These are phyloP conservation scores for Fusarium sp. DNA, from an alignment of 2,329 filamentous ascomycete genomes.

Conservation along the genomic window DNA sequence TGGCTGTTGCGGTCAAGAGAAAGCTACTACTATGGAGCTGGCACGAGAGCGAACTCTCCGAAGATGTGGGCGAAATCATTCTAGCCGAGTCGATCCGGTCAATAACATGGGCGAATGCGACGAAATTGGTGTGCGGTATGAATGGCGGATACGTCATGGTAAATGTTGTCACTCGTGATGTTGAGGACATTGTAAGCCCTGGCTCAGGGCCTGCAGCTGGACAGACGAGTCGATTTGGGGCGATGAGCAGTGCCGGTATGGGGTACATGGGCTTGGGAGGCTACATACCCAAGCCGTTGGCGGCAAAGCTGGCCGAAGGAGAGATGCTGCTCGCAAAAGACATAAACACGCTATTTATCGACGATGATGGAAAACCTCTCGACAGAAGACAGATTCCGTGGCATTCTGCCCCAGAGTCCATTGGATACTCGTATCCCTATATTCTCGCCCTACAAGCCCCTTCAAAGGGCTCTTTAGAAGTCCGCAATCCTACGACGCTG, in stretches of 20 bases:
- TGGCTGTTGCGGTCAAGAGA: slow-evolving; percentile 93
- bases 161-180: slow-evolving; percentile 76
- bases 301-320: slow-evolving; percentile 81
- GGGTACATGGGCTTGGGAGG: slow-evolving; percentile 95
- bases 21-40: slow-evolving; percentile 92
- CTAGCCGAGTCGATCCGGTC: slow-evolving; percentile 86
- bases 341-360: slow-evolving; percentile 92
- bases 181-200: slow-evolving; percentile 81
- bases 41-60: slow-evolving; percentile 89
- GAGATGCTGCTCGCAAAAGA: slow-evolving; percentile 96
- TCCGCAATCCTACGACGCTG: slow-evolving; percentile 90
- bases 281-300: slow-evolving; percentile 89
- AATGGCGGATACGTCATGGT: slow-evolving; percentile 91
- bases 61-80: slow-evolving; percentile 77
- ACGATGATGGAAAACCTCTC: slow-evolving; percentile 80
- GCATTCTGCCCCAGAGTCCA: slow-evolving; percentile 84
- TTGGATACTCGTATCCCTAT: slow-evolving; percentile 97
- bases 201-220: slow-evolving; percentile 71
- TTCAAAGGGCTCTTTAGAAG: slow-evolving; percentile 84
- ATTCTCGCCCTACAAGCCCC: slow-evolving; percentile 86
- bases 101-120: slow-evolving; percentile 89
- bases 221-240: slow-evolving; percentile 79
- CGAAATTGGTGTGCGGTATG: slow-evolving; percentile 87
- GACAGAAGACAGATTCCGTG: slow-evolving; percentile 92
- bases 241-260: slow-evolving; percentile 86